Evolutionary conservation across 352 stramenopile species (phyloP).

Genomic region (Elongisporangium prolatum): DNA sequence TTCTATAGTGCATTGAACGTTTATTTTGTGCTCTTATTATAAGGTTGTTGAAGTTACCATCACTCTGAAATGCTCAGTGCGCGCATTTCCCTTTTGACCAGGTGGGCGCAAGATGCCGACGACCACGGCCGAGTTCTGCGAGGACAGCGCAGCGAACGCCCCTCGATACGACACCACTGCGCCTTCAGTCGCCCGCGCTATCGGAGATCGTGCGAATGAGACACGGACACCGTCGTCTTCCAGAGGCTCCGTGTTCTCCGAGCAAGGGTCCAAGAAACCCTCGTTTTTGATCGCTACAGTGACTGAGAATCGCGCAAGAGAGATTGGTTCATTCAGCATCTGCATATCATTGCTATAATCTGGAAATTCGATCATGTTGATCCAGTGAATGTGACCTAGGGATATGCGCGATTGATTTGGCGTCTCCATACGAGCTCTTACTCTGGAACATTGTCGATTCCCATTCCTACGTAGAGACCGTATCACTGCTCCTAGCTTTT

Average conservation of each 20-base stretch:
- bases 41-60: slow-evolving; percentile 31
- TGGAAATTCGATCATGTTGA: not conserved
- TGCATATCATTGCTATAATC: not conserved
- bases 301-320: slow-evolving; percentile 48
- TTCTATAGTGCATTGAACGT: not conserved
- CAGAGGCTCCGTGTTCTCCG: slow-evolving; percentile 13
- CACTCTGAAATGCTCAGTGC: slow-evolving; percentile 19
- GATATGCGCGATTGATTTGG: slow-evolving; percentile 71
- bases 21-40: not conserved
- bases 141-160: slow-evolving; percentile 16
- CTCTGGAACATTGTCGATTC: slow-evolving; percentile 81
- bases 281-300: slow-evolving; percentile 63
- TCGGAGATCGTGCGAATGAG: slow-evolving; percentile 1
- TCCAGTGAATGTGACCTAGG: slow-evolving; percentile 15
- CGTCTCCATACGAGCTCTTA: slow-evolving; percentile 62
- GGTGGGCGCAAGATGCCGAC: slow-evolving; percentile 7
- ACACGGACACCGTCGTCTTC: slow-evolving; percentile 9
- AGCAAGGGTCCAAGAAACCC: slow-evolving; percentile 7
- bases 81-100: slow-evolving; percentile 15
- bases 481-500: slow-evolving; percentile 68
- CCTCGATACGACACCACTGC: slow-evolving; percentile 29
- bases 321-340: slow-evolving; percentile 34
- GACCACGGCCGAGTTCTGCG: slow-evolving; percentile 21
- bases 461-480: slow-evolving; percentile 62
- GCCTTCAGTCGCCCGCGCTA: slow-evolving; percentile 13